Conservation (phyloP, 2,329 filamentous ascomycete species). For the Ilyonectria mors-panacis region DNA sequence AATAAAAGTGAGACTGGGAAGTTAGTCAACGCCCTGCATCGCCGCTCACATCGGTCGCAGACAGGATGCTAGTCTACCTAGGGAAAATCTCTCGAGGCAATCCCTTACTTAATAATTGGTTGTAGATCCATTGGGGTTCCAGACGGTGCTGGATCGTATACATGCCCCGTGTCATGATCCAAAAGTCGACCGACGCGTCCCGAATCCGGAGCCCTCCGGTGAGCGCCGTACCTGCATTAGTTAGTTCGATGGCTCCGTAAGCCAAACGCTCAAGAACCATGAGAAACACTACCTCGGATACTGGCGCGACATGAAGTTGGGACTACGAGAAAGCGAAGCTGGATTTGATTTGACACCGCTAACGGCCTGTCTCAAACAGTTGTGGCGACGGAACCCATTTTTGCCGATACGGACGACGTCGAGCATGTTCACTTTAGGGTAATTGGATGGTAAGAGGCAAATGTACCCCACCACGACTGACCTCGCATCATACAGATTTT, state of each 20-base stretch:
- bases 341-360: neutral
- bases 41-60: neutral
- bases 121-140: neutral
- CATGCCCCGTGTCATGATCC: neutral
- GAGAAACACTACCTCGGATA: neutral
- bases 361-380: neutral
- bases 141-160: neutral
- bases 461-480: constrained; percentile 2
- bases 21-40: constrained; percentile 8
- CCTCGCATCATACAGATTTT: neutral
- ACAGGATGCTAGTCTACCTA: neutral
- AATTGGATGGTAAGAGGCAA: neutral
- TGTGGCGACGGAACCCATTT: neutral
- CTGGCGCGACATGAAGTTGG: neutral
- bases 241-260: neutral
- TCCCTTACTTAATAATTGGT: constrained; percentile 25
- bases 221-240: constrained; percentile 16
- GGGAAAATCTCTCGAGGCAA: neutral
- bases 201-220: neutral
- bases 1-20: neutral
- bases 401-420: neutral
- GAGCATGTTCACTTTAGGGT: neutral
- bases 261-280: no score
- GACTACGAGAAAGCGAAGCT: neutral
- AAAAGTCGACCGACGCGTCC: neutral